These are phyloP conservation scores for Neurospora sp. DNA, from an alignment of 2,329 filamentous ascomycete species.

Conservation along the genomic window DNA sequence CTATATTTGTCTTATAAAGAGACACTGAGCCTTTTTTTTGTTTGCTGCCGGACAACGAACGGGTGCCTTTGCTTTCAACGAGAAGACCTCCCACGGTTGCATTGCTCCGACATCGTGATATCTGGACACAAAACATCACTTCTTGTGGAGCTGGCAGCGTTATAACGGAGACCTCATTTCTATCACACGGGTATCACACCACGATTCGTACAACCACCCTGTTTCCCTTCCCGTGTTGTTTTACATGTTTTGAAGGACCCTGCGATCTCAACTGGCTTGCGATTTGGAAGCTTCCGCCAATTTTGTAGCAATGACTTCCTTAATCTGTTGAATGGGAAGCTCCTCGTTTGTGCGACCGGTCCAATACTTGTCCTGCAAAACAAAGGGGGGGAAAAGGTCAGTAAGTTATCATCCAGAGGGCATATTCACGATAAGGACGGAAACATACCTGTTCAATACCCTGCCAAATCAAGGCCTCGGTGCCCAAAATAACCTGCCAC, in stretches of 20 bases:
- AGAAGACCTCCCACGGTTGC: background rate
- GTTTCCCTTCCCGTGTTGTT: background rate
- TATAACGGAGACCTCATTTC: background rate
- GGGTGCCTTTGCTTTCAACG: background rate
- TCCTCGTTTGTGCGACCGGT: slow-evolving; percentile 50
- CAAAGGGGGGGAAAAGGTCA: background rate
- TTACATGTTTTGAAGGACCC: background rate
- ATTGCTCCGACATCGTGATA: background rate
- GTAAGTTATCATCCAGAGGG: background rate
- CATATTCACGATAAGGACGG: background rate
- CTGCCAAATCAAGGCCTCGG: slow-evolving; percentile 70
- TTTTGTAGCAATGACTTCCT: slow-evolving; percentile 37
- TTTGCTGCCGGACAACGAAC: background rate
- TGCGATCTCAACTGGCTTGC: background rate
- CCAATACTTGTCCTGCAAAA: slow-evolving; percentile 43
- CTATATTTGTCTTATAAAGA: background rate
- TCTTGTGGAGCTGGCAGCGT: background rate
- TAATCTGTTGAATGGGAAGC: slow-evolving; percentile 50
- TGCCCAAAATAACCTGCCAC: slow-evolving; percentile 68
- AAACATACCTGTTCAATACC: slow-evolving; percentile 52
- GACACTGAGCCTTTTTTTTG: background rate
- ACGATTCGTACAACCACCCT: background rate
- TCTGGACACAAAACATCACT: background rate
- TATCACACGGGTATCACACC: background rate
- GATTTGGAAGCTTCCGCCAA: slow-evolving; percentile 26